phyloP scores from a whole-genome alignment of 805 yeast genomes.

The Yarrowia deformans region DNA sequence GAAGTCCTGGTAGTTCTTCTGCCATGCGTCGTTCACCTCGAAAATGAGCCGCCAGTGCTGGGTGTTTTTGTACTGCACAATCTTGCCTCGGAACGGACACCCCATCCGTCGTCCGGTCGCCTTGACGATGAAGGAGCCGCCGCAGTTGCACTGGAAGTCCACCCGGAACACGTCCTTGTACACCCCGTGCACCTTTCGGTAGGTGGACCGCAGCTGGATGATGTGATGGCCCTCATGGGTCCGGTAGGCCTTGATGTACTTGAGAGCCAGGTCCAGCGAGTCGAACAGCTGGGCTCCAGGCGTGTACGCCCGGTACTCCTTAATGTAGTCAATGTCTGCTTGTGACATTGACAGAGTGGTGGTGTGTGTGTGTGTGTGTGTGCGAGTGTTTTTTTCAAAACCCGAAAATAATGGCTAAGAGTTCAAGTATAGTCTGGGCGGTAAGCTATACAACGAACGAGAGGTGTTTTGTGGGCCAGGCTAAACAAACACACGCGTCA shows the following conservation, averaged over 20 bases:
- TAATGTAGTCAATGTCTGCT: constrained; percentile 39
- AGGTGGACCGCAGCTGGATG: constrained; percentile 37
- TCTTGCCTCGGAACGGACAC: constrained; percentile 33
- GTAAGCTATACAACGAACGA: neutral
- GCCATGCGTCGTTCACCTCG: constrained; percentile 38
- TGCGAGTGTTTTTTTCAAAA: too few species aligned
- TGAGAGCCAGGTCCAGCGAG: constrained; percentile 27
- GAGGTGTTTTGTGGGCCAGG: neutral
- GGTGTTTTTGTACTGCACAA: constrained; percentile 38
- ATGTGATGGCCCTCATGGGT: constrained; percentile 38
- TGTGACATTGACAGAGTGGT: constrained; percentile 20
- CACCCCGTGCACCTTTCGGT: constrained; percentile 38
- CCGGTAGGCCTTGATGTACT: constrained; percentile 33
- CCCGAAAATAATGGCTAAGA: too few species aligned
- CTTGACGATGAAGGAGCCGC: constrained; percentile 33
- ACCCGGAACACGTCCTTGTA: constrained; percentile 39
- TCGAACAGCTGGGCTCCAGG: constrained; percentile 34
- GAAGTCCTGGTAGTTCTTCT: constrained; percentile 35
- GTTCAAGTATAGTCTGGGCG: neutral
- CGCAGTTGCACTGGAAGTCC: constrained; percentile 39
- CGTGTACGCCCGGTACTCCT: constrained; percentile 35
- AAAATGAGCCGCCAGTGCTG: constrained; percentile 35
- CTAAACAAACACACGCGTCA: constrained; percentile 39
- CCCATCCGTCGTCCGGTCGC: constrained; percentile 33
- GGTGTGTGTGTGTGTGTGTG: neutral